Evolutionary conservation across 148 eudicot species (phyloP).

Genomic region (Vaccinium corymbosum): DNA sequence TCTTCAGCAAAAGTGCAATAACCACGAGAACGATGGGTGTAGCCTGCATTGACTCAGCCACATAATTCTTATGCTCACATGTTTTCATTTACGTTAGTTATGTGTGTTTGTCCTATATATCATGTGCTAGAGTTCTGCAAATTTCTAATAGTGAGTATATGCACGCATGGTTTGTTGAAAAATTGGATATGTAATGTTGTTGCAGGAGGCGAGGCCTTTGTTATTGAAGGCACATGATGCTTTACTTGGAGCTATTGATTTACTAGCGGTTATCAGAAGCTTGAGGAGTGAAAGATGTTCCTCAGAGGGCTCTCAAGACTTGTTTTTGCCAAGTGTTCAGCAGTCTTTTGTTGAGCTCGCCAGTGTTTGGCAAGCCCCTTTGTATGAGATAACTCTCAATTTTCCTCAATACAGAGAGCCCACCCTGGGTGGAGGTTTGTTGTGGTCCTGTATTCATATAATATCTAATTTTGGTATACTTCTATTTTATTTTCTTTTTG

Average conservation of each 20-base stretch:
- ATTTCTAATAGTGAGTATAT: not conserved
- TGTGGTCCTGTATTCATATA: not conserved
- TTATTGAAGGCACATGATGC: slow-evolving; percentile 69
- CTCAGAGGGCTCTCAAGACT: slow-evolving; percentile 27
- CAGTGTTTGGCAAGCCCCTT: slow-evolving; percentile 72
- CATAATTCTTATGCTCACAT: not conserved
- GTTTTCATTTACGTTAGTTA: not conserved
- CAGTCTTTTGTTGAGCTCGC: slow-evolving; percentile 56
- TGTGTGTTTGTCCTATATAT: not conserved
- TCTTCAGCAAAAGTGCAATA: not conserved
- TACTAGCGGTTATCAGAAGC: slow-evolving; percentile 42
- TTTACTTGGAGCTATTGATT: slow-evolving; percentile 42
- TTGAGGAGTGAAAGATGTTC: slow-evolving; percentile 42
- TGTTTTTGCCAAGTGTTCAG: slow-evolving; percentile 20
- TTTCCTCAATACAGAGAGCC: slow-evolving; percentile 15
- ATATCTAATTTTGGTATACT: not conserved
- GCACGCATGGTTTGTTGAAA: not conserved
- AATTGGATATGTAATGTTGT: slow-evolving; percentile 11
- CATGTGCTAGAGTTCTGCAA: not conserved
- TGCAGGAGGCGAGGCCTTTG: slow-evolving; percentile 63
- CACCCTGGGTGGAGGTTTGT: slow-evolving; percentile 36
- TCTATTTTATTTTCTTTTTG: not conserved
- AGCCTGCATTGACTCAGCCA: not conserved
- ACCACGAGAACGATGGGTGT: not conserved
- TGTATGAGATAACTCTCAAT: slow-evolving; percentile 58